Evolutionary conservation across 345 rosid genomes (phyloP).

Genomic region (Gossypium stocksii): DNA sequence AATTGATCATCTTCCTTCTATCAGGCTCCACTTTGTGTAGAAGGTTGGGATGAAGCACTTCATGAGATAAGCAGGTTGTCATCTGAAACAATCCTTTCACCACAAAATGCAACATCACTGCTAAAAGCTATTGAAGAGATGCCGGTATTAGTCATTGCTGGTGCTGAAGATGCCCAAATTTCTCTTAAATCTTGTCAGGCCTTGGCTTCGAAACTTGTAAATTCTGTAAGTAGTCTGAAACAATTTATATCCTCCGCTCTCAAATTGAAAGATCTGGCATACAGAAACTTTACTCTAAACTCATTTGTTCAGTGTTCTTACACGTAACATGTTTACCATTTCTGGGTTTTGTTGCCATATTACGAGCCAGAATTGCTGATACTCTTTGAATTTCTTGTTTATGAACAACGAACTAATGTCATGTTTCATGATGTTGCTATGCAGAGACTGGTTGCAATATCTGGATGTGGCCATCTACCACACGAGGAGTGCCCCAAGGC

Average conservation of each 20-base stretch:
- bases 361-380: background rate
- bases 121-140: conserved; percentile 59
- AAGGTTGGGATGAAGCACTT: conserved; percentile 98
- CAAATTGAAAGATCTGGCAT: conserved; percentile 1
- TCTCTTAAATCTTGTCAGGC: conserved; percentile 77
- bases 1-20: conserved; percentile 15
- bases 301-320: background rate
- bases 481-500: conserved; percentile 97
- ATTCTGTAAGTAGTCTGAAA: conserved; percentile 66
- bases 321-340: background rate
- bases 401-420: background rate
- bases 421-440: conserved; percentile 1
- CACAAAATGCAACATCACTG: conserved; percentile 50
- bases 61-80: conserved; percentile 92
- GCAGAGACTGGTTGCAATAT: conserved; percentile 69
- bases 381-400: background rate
- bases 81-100: conserved; percentile 66
- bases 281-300: background rate
- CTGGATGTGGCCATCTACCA: background rate
- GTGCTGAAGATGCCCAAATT: conserved; percentile 85
- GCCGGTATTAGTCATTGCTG: conserved; percentile 78
- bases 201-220: conserved; percentile 80
- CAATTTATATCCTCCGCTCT: background rate
- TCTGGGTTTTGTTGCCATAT: background rate
- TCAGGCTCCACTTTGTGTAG: conserved; percentile 76